Base-by-base conservation (phyloP, 176 grass and related monocot species). In the Avena sativa region DNA sequence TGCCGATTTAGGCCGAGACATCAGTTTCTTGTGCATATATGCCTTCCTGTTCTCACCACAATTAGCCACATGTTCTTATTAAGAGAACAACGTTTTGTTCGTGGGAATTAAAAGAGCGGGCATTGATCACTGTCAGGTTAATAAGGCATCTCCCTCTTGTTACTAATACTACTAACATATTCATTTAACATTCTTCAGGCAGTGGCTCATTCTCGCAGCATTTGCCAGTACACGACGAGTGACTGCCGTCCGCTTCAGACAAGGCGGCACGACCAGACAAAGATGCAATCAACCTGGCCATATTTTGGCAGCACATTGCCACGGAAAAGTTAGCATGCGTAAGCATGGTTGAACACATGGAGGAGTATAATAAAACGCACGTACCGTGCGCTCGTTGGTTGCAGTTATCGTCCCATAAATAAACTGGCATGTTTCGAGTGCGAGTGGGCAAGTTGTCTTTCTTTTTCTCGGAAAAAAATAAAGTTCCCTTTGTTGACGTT, bases 401-500 rank as follows among this genome's bases (percentile, higher is more conserved):
- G 84, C 86, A 21, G 43, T 49, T 86, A 83, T 82, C 84, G 64
- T n/a, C n/a, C 12, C 1, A 69, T 4, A 61, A 74, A 84, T 34
- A 49, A 55, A 74, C 21, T 0, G 23, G 19, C 15, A 9, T 67
- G 26, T 60, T 16, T 55, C 9, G 57, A 21, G 44, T 10, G 51
- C 16, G 3, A 12, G 66, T 17, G 56, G 48, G 55, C 17, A 61
- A 86, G 20, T 82, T 86, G 4, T 4, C 19, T 53, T 81, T 44
- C 6, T 63, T n/a, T 43, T 69, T 43, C 10, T 79, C 5, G 40
- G 0, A 8, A 14, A 25, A 74, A 51, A 25, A 50, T 9, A 8
- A 50, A 59, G 19, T 68, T 76, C 0, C n/a, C 13, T 53, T 82
- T 53, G 4, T 74, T 44, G n/a, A 65, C 28, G 49, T 2, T 19